Evolutionary conservation across 2,329 filamentous ascomycete species (phyloP), one percentile per base, ranked within the genome.

Genomic region (Pyricularia pennisetigena): DNA sequence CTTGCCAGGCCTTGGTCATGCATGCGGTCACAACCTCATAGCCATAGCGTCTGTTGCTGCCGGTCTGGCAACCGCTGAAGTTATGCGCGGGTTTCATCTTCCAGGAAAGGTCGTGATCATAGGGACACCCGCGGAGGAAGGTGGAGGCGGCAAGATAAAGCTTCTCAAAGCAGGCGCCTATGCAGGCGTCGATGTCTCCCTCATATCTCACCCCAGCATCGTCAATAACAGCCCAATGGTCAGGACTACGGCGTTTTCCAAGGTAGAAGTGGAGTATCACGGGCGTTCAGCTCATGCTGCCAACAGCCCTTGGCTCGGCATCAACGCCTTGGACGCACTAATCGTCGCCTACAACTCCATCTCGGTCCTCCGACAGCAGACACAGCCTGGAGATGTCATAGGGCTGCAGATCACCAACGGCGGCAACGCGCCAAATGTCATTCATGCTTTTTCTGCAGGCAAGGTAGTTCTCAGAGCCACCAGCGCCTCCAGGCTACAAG

Each of bases 261-360:
- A 78, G 61, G 79, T 86, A 70, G 79, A 79, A 24, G 83, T 83
- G 0, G 81, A 82, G 20, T 88, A 85, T 70, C 79, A 80, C 1
- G 86, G 86, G 1, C 80, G 80, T 66, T 82, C 82, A 68, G 84
- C 86, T 0, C 86, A 88, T 67, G 82, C 82, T 68, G 84, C 86
- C 0, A 86, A 88, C 70, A 85, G 85, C n/a, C 86, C 85, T 0
- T 88, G 85, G 85, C 78, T 85, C 5, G 86, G 86, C 0, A 79
- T 84, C 71, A 88, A 88, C 72, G 86, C 86, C 0, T 79, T 88
- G 0, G 86, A 88, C 71, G 85, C 85, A 0, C 72, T 86, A 26
- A 77, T 88, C 2, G 77, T 79, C 0, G 81, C 79, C 0, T 84
- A 84, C 71, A 81, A 80, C 67, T 78, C 77, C 62, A 74, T 88